These are phyloP conservation scores for Neurospora sp. DNA, from an alignment of 2,329 filamentous ascomycete species.

Conservation along the genomic window DNA sequence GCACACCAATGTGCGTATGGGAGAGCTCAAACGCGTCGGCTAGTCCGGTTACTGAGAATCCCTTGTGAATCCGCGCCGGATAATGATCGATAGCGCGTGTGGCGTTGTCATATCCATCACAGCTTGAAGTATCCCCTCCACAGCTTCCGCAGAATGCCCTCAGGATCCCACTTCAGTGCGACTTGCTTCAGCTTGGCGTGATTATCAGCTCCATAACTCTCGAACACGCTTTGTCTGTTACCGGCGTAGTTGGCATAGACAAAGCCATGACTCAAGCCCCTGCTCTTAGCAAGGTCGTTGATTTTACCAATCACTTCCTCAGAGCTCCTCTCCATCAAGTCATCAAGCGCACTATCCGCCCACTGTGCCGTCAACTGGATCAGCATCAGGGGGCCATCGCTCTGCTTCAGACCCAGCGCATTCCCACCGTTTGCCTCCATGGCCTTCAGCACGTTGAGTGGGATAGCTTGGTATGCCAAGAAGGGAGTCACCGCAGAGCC, in stretches of 20 bases:
- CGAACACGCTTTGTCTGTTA: conserved; percentile 27
- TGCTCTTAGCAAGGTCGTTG: conserved; percentile 19
- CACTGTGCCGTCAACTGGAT: conserved; percentile 22
- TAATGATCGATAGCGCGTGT: background rate
- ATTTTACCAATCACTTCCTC: conserved; percentile 18
- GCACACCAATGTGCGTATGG: background rate
- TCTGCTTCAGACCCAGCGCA: conserved; percentile 27
- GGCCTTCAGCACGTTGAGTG: conserved; percentile 23
- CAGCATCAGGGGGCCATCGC: conserved; percentile 24
- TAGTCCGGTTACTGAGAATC: background rate
- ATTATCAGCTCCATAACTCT: conserved; percentile 27
- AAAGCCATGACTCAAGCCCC: conserved; percentile 22
- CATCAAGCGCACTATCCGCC: conserved; percentile 21
- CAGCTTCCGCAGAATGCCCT: conserved; percentile 17
- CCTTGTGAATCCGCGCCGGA: background rate
- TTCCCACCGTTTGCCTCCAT: conserved; percentile 31
- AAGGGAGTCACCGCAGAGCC: conserved; percentile 12
- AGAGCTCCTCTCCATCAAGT: conserved; percentile 16
- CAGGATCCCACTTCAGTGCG: conserved; percentile 21
- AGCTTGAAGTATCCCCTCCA: conserved; percentile 17
- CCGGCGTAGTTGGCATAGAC: conserved; percentile 28
- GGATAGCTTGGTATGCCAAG: conserved; percentile 29
- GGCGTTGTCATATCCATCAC: background rate
- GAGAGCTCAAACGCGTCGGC: background rate
- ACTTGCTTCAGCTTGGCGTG: conserved; percentile 17